phyloP scores from a whole-genome alignment of 768 basidiomycete species.

The Termitomyces sp. region DNA sequence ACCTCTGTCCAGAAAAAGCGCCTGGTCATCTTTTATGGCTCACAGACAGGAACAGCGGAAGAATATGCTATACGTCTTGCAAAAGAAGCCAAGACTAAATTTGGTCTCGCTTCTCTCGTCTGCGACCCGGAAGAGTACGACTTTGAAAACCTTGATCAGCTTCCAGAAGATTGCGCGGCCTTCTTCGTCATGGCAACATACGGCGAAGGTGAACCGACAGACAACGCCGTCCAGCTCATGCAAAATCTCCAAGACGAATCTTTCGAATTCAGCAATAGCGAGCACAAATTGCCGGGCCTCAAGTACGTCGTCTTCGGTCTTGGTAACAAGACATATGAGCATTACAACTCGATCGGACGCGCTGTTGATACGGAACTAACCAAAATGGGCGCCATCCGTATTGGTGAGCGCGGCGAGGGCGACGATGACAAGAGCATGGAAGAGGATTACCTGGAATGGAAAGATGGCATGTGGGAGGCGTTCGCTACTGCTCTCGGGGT shows the following conservation, averaged over 20 bases:
- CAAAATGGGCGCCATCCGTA: slow-evolving; percentile 77
- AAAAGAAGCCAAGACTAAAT: slow-evolving; percentile 96
- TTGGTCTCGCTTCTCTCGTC: slow-evolving; percentile 91
- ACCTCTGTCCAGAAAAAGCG: slow-evolving; percentile 76
- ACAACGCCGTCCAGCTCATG: slow-evolving; percentile 93
- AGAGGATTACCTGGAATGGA: slow-evolving; percentile 99
- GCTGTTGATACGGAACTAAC: slow-evolving; percentile 69
- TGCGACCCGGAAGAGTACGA: slow-evolving; percentile 99
- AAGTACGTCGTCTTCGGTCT: slow-evolving; percentile 95
- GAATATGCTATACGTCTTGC: slow-evolving; percentile 97
- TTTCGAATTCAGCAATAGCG: slow-evolving; percentile 82
- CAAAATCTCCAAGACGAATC: slow-evolving; percentile 85
- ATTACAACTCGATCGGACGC: slow-evolving; percentile 88
- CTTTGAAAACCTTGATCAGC: slow-evolving; percentile 89
- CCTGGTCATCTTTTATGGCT: slow-evolving; percentile 95
- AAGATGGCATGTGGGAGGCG: slow-evolving; percentile 93
- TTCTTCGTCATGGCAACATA: slow-evolving; percentile 99
- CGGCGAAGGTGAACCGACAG: slow-evolving; percentile 97
- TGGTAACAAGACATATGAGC: slow-evolving; percentile 92
- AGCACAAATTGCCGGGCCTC: slow-evolving; percentile 70
- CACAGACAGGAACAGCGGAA: slow-evolving; percentile 97
- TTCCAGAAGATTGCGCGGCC: slow-evolving; percentile 82
- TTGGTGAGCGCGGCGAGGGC: slow-evolving; percentile 90
- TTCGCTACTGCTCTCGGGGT: slow-evolving; percentile 81
- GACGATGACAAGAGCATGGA: slow-evolving; percentile 99